A percentile compares a stretch with the other conserved stretches of the same genome.
These are phyloP conservation scores for Irineochytrium annulatum DNA, from an alignment of 192 early-diverging fungal species.

Conservation along the genomic window DNA sequence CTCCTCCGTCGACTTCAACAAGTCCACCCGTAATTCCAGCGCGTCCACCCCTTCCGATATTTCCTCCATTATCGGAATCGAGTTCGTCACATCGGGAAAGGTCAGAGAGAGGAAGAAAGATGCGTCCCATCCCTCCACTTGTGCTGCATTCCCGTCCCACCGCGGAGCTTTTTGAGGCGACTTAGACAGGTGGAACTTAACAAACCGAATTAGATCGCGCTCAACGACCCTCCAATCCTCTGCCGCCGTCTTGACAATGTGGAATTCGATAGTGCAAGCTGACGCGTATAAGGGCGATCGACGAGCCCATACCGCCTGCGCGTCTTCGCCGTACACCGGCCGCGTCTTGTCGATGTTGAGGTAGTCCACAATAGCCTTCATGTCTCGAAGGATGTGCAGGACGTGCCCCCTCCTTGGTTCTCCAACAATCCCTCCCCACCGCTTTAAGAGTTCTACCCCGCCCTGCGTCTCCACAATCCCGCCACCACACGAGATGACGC, in stretches of 20 bases:
- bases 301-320: conserved; percentile 73
- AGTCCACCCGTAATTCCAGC: conserved; percentile 89
- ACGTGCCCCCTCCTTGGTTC: conserved; percentile 42
- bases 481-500: conserved; percentile 89
- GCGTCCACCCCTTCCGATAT: conserved; percentile 80
- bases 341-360: conserved; percentile 76
- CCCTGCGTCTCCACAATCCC: conserved; percentile 84
- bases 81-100: conserved; percentile 42
- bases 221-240: conserved; percentile 71
- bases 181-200: conserved; percentile 61
- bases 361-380: conserved; percentile 75
- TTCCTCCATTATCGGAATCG: conserved; percentile 49
- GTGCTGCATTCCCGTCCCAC: background rate
- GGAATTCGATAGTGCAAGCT: conserved; percentile 80
- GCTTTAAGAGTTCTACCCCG: conserved; percentile 63
- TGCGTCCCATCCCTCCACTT: background rate
- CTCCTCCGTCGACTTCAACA: conserved; percentile 55
- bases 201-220: conserved; percentile 66
- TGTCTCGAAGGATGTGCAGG: conserved; percentile 76
- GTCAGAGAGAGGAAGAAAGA: conserved; percentile 90
- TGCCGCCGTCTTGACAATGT: conserved; percentile 48
- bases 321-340: conserved; percentile 78
- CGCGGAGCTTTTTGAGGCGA: conserved; percentile 12
- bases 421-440: conserved; percentile 45
- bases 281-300: conserved; percentile 73